phyloP scores from a whole-genome alignment of 1,284 basidiomycete species.

The Porodaedalea pini region DNA sequence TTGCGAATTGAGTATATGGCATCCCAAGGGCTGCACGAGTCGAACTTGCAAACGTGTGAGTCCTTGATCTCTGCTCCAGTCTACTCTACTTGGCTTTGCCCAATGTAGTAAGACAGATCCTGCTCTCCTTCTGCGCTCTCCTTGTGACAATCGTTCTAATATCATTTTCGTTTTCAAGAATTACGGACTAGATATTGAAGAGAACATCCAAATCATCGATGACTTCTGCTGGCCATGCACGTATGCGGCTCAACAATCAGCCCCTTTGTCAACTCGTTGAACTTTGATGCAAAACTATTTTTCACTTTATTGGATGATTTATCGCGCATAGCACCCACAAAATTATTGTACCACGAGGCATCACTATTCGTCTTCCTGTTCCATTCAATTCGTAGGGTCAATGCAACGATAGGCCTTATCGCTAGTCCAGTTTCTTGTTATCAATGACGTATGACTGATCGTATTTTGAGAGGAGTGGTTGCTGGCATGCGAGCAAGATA shows the following conservation, averaged over 20 bases:
- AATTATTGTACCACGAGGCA: neutral
- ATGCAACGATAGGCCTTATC: neutral
- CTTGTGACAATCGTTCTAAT: constrained; percentile 9
- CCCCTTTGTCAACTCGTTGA: neutral
- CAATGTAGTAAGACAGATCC: no score
- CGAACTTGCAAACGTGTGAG: constrained; percentile 51
- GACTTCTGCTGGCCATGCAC: constrained; percentile 43
- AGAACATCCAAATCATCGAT: constrained; percentile 52
- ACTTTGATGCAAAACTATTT: neutral
- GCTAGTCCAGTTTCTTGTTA: neutral
- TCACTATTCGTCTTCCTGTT: neutral
- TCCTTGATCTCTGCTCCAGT: neutral
- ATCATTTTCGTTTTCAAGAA: constrained; percentile 33
- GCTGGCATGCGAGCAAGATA: neutral
- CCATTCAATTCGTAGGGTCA: neutral
- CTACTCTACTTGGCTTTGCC: no score
- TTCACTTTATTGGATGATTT: neutral
- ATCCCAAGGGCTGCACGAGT: constrained; percentile 51
- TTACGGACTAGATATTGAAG: constrained; percentile 52
- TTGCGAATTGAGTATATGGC: constrained; percentile 62
- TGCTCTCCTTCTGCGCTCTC: constrained; percentile 2
- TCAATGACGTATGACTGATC: neutral
- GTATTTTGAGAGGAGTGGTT: neutral
- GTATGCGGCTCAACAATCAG: constrained; percentile 11
- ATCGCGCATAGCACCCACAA: neutral